A percentile compares a stretch with the other conserved stretches of the same genome.
phyloP scores from a whole-genome alignment of 768 basidiomycete genomes.

The Fistulinella prunicolor region DNA sequence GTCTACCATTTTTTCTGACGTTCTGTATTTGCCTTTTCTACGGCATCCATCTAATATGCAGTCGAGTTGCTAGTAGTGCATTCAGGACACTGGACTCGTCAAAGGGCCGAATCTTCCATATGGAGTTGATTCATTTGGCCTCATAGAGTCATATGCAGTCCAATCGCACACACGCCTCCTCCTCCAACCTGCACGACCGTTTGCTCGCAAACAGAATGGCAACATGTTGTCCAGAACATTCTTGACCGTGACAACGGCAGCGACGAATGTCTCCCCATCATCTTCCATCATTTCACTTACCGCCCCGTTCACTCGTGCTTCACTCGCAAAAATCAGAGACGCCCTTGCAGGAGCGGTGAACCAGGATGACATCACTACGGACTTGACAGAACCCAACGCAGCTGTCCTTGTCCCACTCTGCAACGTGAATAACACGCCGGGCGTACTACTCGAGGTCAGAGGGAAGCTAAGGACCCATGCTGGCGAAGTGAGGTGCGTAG shows the following conservation, averaged over 20 bases:
- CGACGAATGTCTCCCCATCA: not conserved
- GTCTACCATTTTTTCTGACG: conserved; percentile 66
- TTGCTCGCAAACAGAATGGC: conserved; percentile 14
- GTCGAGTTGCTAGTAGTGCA: not conserved
- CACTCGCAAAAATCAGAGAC: conserved; percentile 31
- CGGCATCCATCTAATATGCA: conserved; percentile 58
- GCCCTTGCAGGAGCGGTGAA: conserved; percentile 21
- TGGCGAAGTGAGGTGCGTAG: conserved; percentile 73
- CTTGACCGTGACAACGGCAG: conserved; percentile 12
- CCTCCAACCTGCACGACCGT: not conserved
- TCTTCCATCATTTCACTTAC: conserved; percentile 32
- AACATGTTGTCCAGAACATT: conserved; percentile 29
- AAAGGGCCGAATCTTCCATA: conserved; percentile 6
- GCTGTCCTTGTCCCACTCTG: conserved; percentile 77
- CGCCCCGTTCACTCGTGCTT: conserved; percentile 35
- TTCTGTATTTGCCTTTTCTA: conserved; percentile 73
- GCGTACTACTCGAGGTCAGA: conserved; percentile 71
- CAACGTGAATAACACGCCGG: conserved; percentile 64
- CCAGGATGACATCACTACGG: conserved; percentile 16
- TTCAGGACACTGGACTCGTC: not conserved
- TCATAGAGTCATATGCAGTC: no score
- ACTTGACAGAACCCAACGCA: conserved; percentile 44
- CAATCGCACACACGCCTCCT: no score
- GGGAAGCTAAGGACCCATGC: conserved; percentile 65
- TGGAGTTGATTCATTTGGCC: no score